Conservation (phyloP, 306 rosid genomes). For the Castanospermum australe region DNA sequence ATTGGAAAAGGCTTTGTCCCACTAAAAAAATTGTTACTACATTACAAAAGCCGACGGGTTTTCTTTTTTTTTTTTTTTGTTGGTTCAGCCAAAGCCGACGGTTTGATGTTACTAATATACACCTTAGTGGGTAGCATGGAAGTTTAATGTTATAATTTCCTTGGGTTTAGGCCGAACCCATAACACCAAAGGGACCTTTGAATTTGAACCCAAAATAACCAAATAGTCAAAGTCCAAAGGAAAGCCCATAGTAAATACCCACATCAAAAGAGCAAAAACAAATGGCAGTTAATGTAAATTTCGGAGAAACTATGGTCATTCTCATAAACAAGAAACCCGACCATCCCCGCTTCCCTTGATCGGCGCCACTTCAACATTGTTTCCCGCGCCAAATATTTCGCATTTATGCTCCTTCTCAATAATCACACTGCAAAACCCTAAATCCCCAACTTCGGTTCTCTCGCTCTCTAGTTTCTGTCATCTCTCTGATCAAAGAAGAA, state of each 20-base stretch:
- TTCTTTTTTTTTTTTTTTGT: too few relatives aligned
- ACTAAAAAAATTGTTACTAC: too few relatives aligned
- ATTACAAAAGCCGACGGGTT: too few relatives aligned
- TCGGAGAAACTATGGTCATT: not conserved
- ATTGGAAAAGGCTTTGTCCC: too few relatives aligned
- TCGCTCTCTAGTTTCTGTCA: not conserved
- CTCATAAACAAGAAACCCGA: not conserved
- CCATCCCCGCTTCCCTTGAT: not conserved
- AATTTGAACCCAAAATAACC: too few relatives aligned
- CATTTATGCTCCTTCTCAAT: not conserved
- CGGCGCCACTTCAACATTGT: constrained; percentile 11
- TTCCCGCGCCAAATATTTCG: constrained; percentile 25
- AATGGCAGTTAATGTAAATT: not conserved
- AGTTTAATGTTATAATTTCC: too few relatives aligned
- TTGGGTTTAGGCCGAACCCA: too few relatives aligned
- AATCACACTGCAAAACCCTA: not conserved
- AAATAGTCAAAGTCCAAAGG: too few relatives aligned
- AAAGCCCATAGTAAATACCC: not conserved
- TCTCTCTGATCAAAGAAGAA: not conserved
- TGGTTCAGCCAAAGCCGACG: too few relatives aligned
- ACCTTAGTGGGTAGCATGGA: too few relatives aligned
- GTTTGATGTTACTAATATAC: too few relatives aligned
- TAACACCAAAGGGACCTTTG: too few relatives aligned
- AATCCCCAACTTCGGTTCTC: not conserved
- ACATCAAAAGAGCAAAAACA: not conserved